Percentiles rank a stretch among this genome's conserved stretches.
Evolutionary conservation across 495 filamentous ascomycete species (phyloP).

Genomic region (Hypoxylon cercidicola): DNA sequence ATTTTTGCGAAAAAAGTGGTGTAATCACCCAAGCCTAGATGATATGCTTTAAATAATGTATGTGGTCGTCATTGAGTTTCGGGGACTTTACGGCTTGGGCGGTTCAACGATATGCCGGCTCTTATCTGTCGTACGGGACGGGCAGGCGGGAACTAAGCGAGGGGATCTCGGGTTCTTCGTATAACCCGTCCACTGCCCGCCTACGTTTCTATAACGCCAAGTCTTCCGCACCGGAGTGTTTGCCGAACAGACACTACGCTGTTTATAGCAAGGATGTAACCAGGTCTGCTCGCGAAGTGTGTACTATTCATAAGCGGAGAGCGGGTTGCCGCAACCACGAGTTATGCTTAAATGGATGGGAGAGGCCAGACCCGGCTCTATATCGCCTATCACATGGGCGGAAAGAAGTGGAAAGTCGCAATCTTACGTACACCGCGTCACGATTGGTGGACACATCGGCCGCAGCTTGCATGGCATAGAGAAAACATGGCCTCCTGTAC

Average conservation of each 20-base stretch:
- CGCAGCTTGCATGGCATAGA: no score
- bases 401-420: background rate
- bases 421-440: background rate
- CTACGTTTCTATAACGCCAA: background rate
- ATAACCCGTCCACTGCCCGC: constrained; percentile 15
- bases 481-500: no score
- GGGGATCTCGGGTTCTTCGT: constrained; percentile 21
- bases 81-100: constrained; percentile 21
- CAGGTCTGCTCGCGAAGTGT: background rate
- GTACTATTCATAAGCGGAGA: no score
- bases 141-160: constrained; percentile 2
- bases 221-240: background rate
- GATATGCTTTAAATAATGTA: background rate
- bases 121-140: background rate
- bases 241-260: background rate
- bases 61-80: constrained; percentile 7
- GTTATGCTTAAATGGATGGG: no score
- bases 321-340: no score
- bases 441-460: no score
- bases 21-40: no score
- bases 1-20: no score
- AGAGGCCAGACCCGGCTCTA: no score
- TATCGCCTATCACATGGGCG: no score
- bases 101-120: constrained; percentile 21
- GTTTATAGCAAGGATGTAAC: background rate